phyloP scores from a whole-genome alignment of 2,329 filamentous ascomycete species.

The Geosmithia morbida region DNA sequence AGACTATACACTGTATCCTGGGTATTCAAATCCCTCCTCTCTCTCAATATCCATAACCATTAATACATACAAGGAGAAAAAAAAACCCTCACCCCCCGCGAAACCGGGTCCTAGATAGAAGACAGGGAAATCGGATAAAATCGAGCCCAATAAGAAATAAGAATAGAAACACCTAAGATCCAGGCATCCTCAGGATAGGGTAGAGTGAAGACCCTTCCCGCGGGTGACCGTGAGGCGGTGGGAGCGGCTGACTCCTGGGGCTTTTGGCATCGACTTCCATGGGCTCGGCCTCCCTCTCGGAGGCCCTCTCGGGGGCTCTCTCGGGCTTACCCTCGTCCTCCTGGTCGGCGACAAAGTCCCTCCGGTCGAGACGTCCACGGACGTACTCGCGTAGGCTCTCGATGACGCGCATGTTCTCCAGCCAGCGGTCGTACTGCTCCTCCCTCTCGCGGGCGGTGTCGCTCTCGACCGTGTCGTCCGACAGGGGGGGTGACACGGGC shows the following conservation, averaged over 20 bases:
- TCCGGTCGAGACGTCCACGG: slow-evolving; percentile 37
- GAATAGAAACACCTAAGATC: slow-evolving; percentile 8
- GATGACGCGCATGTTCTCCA: slow-evolving; percentile 51
- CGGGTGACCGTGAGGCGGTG: slow-evolving; percentile 4
- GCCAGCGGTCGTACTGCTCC: slow-evolving; percentile 49
- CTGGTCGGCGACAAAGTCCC: slow-evolving; percentile 31
- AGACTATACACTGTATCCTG: too few species aligned
- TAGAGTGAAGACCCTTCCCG: slow-evolving; percentile 22
- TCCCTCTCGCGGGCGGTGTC: slow-evolving; percentile 40
- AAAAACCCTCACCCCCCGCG: too few species aligned
- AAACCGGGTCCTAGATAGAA: too few species aligned
- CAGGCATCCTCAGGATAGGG: slow-evolving; percentile 23
- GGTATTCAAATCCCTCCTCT: too few species aligned
- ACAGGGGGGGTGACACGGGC: slow-evolving; percentile 36
- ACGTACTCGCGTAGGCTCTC: slow-evolving; percentile 47
- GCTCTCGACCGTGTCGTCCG: slow-evolving; percentile 37
- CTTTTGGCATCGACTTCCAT: slow-evolving; percentile 23
- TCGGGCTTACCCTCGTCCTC: not conserved
- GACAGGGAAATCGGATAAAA: too few species aligned
- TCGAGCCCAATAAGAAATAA: not conserved
- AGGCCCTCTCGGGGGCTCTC: not conserved
- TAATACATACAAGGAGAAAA: too few species aligned
- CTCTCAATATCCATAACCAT: too few species aligned
- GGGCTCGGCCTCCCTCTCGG: slow-evolving; percentile 11
- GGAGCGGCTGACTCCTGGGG: slow-evolving; percentile 9